Percentiles rank a stretch among this genome's conserved stretches.
Conservation (phyloP, 2,329 filamentous ascomycete genomes). For the Purpureocillium takamizusanense region DNA sequence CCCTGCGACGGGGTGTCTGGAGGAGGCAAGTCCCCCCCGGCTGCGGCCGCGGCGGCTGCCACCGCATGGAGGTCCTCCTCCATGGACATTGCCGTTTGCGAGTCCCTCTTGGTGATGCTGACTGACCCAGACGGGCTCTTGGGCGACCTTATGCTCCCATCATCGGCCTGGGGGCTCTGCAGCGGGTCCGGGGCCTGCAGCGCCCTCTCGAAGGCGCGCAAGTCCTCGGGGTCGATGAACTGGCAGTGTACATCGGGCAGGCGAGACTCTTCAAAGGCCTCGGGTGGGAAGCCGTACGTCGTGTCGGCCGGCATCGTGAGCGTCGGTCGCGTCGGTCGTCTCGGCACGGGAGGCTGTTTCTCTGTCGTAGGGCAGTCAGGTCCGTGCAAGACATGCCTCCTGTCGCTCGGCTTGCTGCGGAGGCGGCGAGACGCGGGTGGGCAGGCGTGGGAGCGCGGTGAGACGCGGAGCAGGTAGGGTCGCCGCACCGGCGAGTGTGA, state of each 20-base stretch:
- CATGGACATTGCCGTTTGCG: slow-evolving; percentile 17
- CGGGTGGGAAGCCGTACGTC: slow-evolving; percentile 47
- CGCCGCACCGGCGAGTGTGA: no score
- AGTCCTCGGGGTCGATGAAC: slow-evolving; percentile 64
- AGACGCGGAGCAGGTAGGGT: no score
- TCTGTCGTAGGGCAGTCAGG: background rate
- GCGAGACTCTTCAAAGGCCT: slow-evolving; percentile 57
- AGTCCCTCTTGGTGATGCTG: slow-evolving; percentile 33
- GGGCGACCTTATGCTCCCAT: slow-evolving; percentile 29
- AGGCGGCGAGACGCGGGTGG: no score
- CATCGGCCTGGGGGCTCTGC: slow-evolving; percentile 50
- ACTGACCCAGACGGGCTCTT: slow-evolving; percentile 27
- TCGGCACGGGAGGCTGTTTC: background rate
- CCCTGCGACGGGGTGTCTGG: slow-evolving; percentile 13
- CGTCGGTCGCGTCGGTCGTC: background rate
- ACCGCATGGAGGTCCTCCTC: slow-evolving; percentile 25
- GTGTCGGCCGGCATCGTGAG: slow-evolving; percentile 15
- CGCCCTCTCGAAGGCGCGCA: slow-evolving; percentile 71
- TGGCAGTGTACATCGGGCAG: slow-evolving; percentile 75
- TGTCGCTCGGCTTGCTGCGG: no score
- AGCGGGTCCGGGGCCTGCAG: slow-evolving; percentile 72
- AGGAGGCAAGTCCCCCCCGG: slow-evolving; percentile 23
- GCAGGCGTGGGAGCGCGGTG: no score
- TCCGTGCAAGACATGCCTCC: no score
- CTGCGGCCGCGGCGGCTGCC: slow-evolving; percentile 27